These are phyloP conservation scores for Cyberlindnera veronae DNA, from an alignment of 805 yeast genomes.

Conservation along the genomic window DNA sequence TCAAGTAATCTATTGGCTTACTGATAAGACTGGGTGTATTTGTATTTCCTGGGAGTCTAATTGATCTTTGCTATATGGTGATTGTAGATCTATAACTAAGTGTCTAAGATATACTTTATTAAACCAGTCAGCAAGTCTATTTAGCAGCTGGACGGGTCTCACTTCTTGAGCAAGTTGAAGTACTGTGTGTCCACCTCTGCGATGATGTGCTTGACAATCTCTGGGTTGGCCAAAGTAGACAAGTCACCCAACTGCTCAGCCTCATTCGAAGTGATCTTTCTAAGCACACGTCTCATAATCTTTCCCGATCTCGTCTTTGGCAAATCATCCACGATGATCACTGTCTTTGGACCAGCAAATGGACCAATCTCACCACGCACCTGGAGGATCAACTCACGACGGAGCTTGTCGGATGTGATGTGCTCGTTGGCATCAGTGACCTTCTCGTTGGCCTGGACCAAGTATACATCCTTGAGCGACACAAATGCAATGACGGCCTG, in stretches of 20 bases:
- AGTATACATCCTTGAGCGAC: slow-evolving; percentile 57
- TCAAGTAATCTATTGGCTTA: slow-evolving; percentile 1
- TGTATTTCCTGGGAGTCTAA: neutral
- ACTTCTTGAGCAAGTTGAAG: slow-evolving; percentile 11
- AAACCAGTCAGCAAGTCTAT: no score
- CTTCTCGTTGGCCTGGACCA: slow-evolving; percentile 30
- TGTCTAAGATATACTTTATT: no score
- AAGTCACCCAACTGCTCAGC: slow-evolving; percentile 90
- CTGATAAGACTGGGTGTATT: neutral
- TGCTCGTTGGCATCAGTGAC: slow-evolving; percentile 29
- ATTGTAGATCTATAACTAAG: no score
- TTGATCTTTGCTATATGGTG: neutral
- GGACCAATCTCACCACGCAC: slow-evolving; percentile 90
- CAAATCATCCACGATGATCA: slow-evolving; percentile 80
- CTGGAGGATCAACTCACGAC: slow-evolving; percentile 74
- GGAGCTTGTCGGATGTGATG: slow-evolving; percentile 39
- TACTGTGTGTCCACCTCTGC: slow-evolving; percentile 45
- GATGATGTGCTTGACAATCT: slow-evolving; percentile 74
- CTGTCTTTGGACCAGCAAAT: slow-evolving; percentile 89
- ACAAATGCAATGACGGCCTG: slow-evolving; percentile 97
- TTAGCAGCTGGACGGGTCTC: no score
- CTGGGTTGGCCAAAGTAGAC: slow-evolving; percentile 85
- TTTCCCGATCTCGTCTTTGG: slow-evolving; percentile 99
- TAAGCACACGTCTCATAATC: slow-evolving; percentile 95
- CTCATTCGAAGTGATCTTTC: slow-evolving; percentile 90